These are phyloP conservation scores for Rhazya stricta DNA, from an alignment of 257 asterid species.

Conservation along the genomic window DNA sequence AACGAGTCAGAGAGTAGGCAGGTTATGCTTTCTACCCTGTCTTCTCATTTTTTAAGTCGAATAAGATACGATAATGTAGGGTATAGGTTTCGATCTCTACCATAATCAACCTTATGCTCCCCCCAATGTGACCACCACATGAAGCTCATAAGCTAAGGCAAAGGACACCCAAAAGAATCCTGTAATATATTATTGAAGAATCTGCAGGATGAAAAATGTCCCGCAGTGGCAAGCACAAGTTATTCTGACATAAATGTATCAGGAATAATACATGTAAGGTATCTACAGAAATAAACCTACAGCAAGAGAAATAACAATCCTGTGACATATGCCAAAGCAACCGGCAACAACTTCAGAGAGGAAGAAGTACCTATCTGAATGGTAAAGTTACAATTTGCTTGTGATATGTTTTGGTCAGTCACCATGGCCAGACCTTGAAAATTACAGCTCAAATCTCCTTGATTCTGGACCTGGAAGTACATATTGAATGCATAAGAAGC, in stretches of 20 bases:
- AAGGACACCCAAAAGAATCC: neutral
- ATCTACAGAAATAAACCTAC: constrained; percentile 10
- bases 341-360: constrained; percentile 22
- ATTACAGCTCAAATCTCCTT: constrained; percentile 30
- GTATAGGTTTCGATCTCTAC: too few species aligned
- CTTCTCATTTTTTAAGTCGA: too few species aligned
- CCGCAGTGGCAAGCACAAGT: neutral
- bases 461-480: constrained; percentile 38
- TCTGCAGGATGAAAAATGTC: neutral
- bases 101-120: too few species aligned
- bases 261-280: neutral
- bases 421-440: constrained; percentile 39
- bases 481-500: constrained; percentile 40
- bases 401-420: constrained; percentile 36
- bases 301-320: constrained; percentile 15
- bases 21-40: too few species aligned
- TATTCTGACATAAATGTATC: constrained; percentile 8
- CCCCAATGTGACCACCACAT: too few species aligned
- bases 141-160: neutral
- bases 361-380: constrained; percentile 28
- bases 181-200: neutral
- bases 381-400: constrained; percentile 36
- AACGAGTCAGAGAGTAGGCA: too few species aligned
- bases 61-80: too few species aligned
- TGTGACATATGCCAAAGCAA: constrained; percentile 9